phyloP scores from a whole-genome alignment of 116 monocot species.

The Iris pallida region DNA sequence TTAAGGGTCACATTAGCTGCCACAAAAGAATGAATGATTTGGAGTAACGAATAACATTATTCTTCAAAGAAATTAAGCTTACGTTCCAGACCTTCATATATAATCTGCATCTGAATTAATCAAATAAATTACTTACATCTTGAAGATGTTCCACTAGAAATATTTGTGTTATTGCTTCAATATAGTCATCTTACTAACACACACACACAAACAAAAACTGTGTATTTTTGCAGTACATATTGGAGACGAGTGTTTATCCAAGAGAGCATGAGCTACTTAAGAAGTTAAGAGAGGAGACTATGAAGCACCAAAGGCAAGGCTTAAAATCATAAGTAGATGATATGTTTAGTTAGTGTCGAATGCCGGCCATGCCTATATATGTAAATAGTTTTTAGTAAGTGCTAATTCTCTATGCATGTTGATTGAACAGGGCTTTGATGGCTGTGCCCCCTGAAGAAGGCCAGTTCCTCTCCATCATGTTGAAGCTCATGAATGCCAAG shows the following conservation, averaged over 20 bases:
- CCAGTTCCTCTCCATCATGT: slow-evolving; percentile 20
- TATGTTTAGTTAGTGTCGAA: background rate
- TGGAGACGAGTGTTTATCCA: slow-evolving; percentile 14
- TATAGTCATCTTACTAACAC: background rate
- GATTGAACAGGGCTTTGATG: slow-evolving; percentile 1
- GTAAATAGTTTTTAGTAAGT: background rate
- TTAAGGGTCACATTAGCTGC: too few relatives aligned
- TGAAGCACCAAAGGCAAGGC: background rate
- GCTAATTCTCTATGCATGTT: background rate
- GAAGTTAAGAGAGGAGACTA: slow-evolving; percentile 2
- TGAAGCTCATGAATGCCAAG: slow-evolving; percentile 37
- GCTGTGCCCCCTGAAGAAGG: slow-evolving; percentile 19
- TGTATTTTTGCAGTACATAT: slow-evolving; percentile 21
- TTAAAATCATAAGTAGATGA: background rate
- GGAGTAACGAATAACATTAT: too few relatives aligned
- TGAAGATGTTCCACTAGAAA: background rate
- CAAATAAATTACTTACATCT: too few relatives aligned
- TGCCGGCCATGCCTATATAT: background rate
- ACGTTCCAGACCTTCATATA: too few relatives aligned
- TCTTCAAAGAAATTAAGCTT: too few relatives aligned
- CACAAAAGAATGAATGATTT: too few relatives aligned
- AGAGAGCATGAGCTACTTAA: slow-evolving; percentile 17
- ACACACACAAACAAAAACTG: too few relatives aligned
- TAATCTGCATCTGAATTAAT: too few relatives aligned
- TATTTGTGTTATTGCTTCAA: background rate